A percentile compares a stretch with the other conserved stretches of the same genome.
Evolutionary conservation across 2,329 filamentous ascomycete genomes (phyloP).

Genomic region (Calcarisporium arbuscula): DNA sequence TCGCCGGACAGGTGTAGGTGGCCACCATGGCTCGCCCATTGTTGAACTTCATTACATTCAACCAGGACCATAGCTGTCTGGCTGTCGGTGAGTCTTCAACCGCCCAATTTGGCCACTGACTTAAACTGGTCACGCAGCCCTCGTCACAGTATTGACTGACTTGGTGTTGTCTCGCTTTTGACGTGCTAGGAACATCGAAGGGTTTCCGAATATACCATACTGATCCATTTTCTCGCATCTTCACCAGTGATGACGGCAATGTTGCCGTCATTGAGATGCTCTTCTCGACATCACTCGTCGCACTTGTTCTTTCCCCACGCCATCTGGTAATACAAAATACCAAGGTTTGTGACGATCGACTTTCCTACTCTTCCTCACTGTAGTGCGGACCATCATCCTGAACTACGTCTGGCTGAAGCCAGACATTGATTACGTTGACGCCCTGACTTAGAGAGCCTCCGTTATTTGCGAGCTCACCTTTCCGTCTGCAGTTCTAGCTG

Average conservation of each 20-base stretch:
- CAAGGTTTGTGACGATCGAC: slow-evolving; percentile 54
- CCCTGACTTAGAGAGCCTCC: slow-evolving; percentile 50
- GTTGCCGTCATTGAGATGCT: slow-evolving; percentile 98
- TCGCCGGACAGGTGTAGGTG: too few species aligned
- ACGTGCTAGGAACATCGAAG: slow-evolving; percentile 67
- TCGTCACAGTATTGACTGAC: background rate
- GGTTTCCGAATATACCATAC: slow-evolving; percentile 97
- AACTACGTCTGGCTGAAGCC: too few species aligned
- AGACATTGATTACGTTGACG: slow-evolving; percentile 17
- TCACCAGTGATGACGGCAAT: slow-evolving; percentile 89
- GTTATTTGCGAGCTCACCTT: slow-evolving; percentile 99
- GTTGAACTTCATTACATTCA: slow-evolving; percentile 98
- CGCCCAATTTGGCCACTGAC: background rate
- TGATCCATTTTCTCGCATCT: slow-evolving; percentile 91
- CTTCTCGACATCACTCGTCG: slow-evolving; percentile 94
- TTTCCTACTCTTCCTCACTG: slow-evolving; percentile 2
- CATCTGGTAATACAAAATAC: slow-evolving; percentile 96
- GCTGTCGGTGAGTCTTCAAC: slow-evolving; percentile 67
- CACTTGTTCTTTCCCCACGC: slow-evolving; percentile 83
- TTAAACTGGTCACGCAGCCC: background rate
- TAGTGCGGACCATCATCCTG: too few species aligned
- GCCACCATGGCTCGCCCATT: slow-evolving; percentile 58
- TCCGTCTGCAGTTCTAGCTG: slow-evolving; percentile 88
- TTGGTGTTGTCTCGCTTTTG: background rate
- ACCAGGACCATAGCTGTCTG: slow-evolving; percentile 96